Percentiles rank a stretch among this genome's conserved stretches.
phyloP scores from a whole-genome alignment of 106 monocot species.

The Dendrobium nobile region DNA sequence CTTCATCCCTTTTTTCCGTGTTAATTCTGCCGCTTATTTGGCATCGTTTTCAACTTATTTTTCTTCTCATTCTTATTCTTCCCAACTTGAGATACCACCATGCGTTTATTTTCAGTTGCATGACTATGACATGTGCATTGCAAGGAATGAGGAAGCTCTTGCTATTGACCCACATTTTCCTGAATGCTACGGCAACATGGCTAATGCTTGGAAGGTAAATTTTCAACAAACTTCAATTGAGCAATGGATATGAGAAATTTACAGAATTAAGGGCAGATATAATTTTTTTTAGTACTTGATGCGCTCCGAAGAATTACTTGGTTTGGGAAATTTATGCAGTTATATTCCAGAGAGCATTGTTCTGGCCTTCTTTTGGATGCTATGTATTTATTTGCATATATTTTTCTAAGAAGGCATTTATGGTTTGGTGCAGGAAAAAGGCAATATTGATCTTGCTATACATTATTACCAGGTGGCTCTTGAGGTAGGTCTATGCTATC shows the following conservation, averaged over 20 bases:
- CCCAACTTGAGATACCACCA: background rate
- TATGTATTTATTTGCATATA: background rate
- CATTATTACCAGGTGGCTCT: constrained; percentile 80
- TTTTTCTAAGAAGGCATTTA: background rate
- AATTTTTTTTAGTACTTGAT: background rate
- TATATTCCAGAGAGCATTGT: background rate
- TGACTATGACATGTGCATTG: constrained; percentile 89
- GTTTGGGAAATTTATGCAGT: background rate
- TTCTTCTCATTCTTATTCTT: background rate
- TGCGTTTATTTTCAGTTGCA: constrained; percentile 48
- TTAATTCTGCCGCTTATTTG: background rate
- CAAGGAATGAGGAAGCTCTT: constrained; percentile 90
- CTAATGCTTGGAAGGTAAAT: constrained; percentile 95
- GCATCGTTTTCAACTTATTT: background rate
- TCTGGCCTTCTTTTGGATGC: background rate
- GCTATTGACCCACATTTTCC: constrained; percentile 75
- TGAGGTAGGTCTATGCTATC: constrained; percentile 40
- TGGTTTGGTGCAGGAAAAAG: constrained; percentile 73
- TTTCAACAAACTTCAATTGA: background rate
- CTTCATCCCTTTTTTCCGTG: background rate
- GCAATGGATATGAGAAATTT: background rate
- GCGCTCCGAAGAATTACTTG: background rate
- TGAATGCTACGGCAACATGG: constrained; percentile 98
- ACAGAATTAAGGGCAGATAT: background rate
- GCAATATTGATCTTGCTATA: constrained; percentile 83